Base-by-base conservation (phyloP, 225 moss, liverwort and hornwort species). In the Pseudoscleropodium purum region DNA sequence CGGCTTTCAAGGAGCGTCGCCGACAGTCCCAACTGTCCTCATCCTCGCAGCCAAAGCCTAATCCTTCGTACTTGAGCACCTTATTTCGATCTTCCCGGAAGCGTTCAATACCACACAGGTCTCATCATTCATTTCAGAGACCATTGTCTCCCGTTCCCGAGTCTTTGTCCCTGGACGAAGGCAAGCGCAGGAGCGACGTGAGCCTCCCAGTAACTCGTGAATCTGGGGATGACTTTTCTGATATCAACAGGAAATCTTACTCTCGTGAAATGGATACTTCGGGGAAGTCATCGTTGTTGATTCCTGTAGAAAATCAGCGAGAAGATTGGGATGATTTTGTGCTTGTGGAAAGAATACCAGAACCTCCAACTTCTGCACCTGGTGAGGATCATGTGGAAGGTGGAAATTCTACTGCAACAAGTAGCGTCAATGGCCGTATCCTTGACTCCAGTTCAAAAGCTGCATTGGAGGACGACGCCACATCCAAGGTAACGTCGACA, bases 81-180 rank as follows among this genome's bases (percentile, higher is more conserved):
- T 85, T 94, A 10, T 93, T 93, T 64, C 87, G 93, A 45, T 91
- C 94, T 5, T 90, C 94, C 20, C 88, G 86, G 65, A 93, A 92
- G 83, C 90, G 92, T 18, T 78, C 94, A 2, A 34, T 90, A 17
- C 89, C 92, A 26, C 49, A 75, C 76, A 87, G 83, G 74, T 87
- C 93, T 62, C 63, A 65, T 47, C 94, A 89, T 36, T 81, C 92
- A 11, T 94, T 92, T 49, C 89, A 92, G 67, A 77, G 82, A 57
- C 66, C 93, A 8, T 84, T 93, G 67, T 94, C 94, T 36, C 94
- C 94, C 37, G 94, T 94, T 29, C 89, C 81, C 19, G 94, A 94
- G 43, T 86, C 76, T 27, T 80, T 92, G 86, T 90, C 84, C 51
- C 79, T 79, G 33, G 94, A 92, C n/a, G 93, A 93, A 75, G 84